phyloP scores from a whole-genome alignment of 2,329 filamentous ascomycete species.

The Simplicillium sp. region DNA sequence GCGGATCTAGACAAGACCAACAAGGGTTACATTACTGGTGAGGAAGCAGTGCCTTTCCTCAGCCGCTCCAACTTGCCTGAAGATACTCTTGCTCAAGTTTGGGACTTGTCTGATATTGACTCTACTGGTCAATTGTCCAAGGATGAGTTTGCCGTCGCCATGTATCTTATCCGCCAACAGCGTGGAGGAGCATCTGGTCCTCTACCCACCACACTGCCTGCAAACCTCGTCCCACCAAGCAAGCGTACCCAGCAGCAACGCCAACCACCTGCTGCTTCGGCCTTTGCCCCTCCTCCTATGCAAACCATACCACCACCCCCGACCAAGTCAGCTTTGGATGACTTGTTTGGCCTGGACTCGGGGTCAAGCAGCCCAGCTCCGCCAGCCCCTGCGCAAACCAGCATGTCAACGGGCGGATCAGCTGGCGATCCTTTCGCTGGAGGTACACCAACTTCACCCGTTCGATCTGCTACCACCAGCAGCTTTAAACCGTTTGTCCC shows the following conservation, averaged over 20 bases:
- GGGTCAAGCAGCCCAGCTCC: conserved; percentile 36
- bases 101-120: conserved; percentile 93
- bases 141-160: conserved; percentile 94
- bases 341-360: conserved; percentile 86
- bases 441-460: conserved; percentile 44
- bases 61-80: conserved; percentile 85
- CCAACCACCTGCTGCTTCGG: conserved; percentile 24
- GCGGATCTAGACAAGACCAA: conserved; percentile 70
- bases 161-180: conserved; percentile 93
- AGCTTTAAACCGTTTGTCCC: conserved; percentile 88
- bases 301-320: conserved; percentile 26
- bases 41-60: conserved; percentile 90
- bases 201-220: conserved; percentile 68
- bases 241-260: conserved; percentile 57
- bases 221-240: conserved; percentile 76
- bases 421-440: conserved; percentile 54
- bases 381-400: conserved; percentile 46
- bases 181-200: conserved; percentile 54
- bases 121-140: conserved; percentile 75
- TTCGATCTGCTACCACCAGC: conserved; percentile 36
- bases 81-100: conserved; percentile 85
- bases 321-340: conserved; percentile 78
- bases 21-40: conserved; percentile 79
- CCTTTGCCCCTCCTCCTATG: conserved; percentile 38
- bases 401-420: conserved; percentile 68